Percentiles rank a stretch among this genome's conserved stretches.
Evolutionary conservation across 164 flowering plant genomes (phyloP).

Genomic region (Protea cynaroides): DNA sequence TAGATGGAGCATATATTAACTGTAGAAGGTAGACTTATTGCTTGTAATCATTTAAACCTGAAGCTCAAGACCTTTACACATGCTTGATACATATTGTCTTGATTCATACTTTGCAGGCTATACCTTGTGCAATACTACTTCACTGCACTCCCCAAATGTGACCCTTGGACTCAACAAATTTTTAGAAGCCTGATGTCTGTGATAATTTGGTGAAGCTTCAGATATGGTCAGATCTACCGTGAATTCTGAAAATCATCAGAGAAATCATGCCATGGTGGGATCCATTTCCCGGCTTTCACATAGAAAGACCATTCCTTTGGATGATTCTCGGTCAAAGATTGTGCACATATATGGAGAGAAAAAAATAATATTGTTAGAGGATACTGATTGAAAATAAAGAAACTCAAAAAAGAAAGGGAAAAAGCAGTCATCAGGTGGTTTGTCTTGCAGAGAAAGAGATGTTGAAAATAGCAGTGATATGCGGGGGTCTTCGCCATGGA

Average conservation of each 20-base stretch:
- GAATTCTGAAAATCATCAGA: conserved; percentile 23
- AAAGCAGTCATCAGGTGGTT: conserved; percentile 22
- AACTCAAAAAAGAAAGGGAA: conserved; percentile 52
- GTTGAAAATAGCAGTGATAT: conserved; percentile 36
- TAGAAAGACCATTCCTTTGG: conserved; percentile 32
- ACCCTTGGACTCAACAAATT: conserved; percentile 54
- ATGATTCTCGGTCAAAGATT: conserved; percentile 41
- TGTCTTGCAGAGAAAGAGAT: conserved; percentile 20
- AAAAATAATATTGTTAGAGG: conserved; percentile 55
- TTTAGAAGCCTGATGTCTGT: conserved; percentile 30
- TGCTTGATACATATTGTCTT: background rate
- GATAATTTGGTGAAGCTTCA: conserved; percentile 43
- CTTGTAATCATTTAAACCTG: background rate
- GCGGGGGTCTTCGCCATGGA: conserved; percentile 87
- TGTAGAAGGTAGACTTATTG: background rate
- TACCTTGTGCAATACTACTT: conserved; percentile 9
- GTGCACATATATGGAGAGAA: conserved; percentile 59
- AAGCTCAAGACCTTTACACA: background rate
- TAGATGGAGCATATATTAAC: background rate
- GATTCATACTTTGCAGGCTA: conserved; percentile 33
- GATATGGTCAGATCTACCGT: conserved; percentile 40
- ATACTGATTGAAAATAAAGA: conserved; percentile 64
- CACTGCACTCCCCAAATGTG: conserved; percentile 13
- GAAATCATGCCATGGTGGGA: conserved; percentile 10
- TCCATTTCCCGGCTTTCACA: conserved; percentile 12